These are phyloP conservation scores for Fusarium proliferatum DNA, from an alignment of 2,329 filamentous ascomycete genomes.

Conservation along the genomic window DNA sequence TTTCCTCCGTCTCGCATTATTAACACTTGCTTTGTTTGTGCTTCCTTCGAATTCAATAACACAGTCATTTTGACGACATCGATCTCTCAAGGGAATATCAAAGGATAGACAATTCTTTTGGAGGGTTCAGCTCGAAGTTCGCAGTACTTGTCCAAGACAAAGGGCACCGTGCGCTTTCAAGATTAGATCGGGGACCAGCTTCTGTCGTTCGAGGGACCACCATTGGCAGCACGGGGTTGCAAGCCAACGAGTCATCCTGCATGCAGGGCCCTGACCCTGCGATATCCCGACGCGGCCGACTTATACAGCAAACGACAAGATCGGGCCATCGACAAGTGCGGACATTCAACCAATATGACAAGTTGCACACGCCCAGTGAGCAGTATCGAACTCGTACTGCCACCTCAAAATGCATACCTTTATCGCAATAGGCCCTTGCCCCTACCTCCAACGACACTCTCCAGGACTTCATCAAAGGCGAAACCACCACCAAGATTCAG, in stretches of 20 bases:
- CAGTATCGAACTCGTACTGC: conserved; percentile 33
- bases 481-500: conserved; percentile 29
- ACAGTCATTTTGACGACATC: neutral
- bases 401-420: conserved; percentile 39
- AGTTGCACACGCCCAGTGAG: conserved; percentile 26
- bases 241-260: conserved; percentile 24
- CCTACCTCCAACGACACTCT: conserved; percentile 27
- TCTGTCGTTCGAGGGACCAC: conserved; percentile 13
- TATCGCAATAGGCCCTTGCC: conserved; percentile 40
- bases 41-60: neutral
- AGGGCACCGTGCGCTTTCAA: conserved; percentile 21
- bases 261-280: conserved; percentile 24
- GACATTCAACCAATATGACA: conserved; percentile 21
- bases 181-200: conserved; percentile 11
- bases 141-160: conserved; percentile 11
- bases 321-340: neutral
- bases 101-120: neutral
- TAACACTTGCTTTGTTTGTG: neutral
- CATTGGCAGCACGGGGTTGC: conserved; percentile 18
- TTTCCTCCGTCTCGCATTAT: conserved; percentile 5
- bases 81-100: neutral
- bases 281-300: conserved; percentile 2
- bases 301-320: conserved; percentile 1
- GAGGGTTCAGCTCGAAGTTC: conserved; percentile 8
- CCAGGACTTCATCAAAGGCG: conserved; percentile 12